Evolutionary conservation across 345 rosid genomes (phyloP).

Genomic region (Eutrema yunnanense): DNA sequence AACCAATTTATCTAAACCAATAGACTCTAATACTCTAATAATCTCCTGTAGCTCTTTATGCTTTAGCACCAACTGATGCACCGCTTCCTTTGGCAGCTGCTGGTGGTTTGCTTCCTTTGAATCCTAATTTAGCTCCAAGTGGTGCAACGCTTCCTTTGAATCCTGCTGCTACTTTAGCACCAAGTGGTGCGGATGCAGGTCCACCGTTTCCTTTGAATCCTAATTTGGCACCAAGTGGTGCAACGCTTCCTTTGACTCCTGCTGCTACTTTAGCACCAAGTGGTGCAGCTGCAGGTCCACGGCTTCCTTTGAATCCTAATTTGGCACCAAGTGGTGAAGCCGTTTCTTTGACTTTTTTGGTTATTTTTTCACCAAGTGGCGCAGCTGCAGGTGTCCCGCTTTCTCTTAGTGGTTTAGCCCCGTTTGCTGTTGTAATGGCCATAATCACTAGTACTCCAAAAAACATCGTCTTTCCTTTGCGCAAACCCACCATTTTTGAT

Average conservation of each 20-base stretch:
- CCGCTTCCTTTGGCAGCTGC: background rate
- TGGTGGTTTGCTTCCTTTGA: background rate
- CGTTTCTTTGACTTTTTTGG: too few relatives aligned
- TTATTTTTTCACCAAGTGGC: too few relatives aligned
- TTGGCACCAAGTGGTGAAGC: too few relatives aligned
- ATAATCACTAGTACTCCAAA: constrained; percentile 6
- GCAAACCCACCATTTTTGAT: constrained; percentile 16
- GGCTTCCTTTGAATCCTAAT: too few relatives aligned
- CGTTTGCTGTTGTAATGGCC: constrained; percentile 5
- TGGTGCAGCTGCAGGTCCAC: background rate
- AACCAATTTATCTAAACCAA: too few relatives aligned
- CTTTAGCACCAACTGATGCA: background rate
- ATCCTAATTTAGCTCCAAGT: background rate
- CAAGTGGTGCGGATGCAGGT: background rate
- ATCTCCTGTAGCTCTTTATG: too few relatives aligned
- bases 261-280: background rate
- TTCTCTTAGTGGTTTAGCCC: background rate
- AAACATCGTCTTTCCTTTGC: background rate
- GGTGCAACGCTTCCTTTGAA: background rate
- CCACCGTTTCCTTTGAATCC: too few relatives aligned
- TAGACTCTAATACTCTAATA: too few relatives aligned
- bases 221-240: too few relatives aligned
- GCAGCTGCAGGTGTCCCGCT: background rate
- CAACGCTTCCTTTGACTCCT: background rate
- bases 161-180: background rate